Evolutionary conservation across 2,329 filamentous ascomycete genomes (phyloP).

Genomic region (Colletotrichum sp.): DNA sequence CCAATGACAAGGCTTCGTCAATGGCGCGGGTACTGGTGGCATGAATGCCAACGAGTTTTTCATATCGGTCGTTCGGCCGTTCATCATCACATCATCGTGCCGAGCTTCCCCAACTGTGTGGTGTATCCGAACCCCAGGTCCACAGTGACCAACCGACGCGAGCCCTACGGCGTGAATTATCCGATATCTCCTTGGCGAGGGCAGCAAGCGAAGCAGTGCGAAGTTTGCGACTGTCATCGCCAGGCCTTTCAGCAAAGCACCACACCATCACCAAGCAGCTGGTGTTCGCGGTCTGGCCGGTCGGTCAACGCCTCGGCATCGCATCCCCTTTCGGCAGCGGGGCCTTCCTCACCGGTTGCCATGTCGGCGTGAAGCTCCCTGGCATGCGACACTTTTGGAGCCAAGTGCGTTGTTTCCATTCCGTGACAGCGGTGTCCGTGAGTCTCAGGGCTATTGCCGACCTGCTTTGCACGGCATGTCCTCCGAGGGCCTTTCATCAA

Average conservation of each 20-base stretch:
- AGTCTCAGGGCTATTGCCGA: neutral
- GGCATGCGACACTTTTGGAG: neutral
- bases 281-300: neutral
- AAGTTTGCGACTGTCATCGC: neutral
- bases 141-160: neutral
- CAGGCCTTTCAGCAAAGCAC: neutral
- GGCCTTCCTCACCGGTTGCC: neutral
- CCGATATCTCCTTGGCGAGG: neutral
- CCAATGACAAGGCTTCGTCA: neutral
- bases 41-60: neutral
- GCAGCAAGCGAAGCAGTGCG: neutral
- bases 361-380: neutral
- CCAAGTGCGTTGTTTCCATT: neutral
- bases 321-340: neutral
- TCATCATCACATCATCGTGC: conserved; percentile 1
- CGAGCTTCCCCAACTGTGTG: conserved; percentile 2
- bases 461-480: neutral
- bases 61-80: neutral
- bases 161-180: neutral
- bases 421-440: neutral
- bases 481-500: neutral
- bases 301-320: neutral
- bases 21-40: neutral
- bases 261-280: neutral
- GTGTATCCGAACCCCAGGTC: neutral